These are phyloP conservation scores for Blastocystis sp. DNA, from an alignment of 352 stramenopile genomes.

Conservation along the genomic window DNA sequence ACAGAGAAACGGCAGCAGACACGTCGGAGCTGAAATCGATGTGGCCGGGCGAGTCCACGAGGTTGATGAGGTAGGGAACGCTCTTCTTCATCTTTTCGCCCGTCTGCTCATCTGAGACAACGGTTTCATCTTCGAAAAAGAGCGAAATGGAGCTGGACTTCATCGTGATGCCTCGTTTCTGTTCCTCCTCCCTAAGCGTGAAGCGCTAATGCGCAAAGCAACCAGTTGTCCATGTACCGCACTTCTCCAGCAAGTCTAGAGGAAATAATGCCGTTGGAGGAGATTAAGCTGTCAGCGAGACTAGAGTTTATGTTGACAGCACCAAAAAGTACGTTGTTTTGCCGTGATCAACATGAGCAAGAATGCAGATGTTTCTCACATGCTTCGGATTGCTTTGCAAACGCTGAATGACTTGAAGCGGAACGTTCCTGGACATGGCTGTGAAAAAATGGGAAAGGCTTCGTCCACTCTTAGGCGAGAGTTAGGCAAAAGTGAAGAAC, in stretches of 20 bases:
- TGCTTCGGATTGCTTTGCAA: slow-evolving; percentile 78
- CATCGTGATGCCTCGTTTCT: slow-evolving; percentile 93
- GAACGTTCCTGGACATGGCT: slow-evolving; percentile 52
- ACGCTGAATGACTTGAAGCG: slow-evolving; percentile 56
- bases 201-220: slow-evolving; percentile 11
- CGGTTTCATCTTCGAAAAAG: slow-evolving; percentile 76
- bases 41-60: slow-evolving; percentile 89
- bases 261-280: slow-evolving; percentile 92
- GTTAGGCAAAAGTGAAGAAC: slow-evolving; percentile 1
- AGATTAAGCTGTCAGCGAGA: slow-evolving; percentile 89
- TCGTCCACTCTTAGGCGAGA: background rate
- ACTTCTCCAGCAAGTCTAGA: slow-evolving; percentile 88
- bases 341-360: slow-evolving; percentile 89
- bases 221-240: slow-evolving; percentile 89
- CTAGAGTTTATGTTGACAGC: background rate
- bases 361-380: slow-evolving; percentile 89
- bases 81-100: slow-evolving; percentile 56
- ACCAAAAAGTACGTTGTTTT: slow-evolving; percentile 75
- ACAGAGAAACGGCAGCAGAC: slow-evolving; percentile 78
- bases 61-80: slow-evolving; percentile 84
- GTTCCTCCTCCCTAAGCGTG: slow-evolving; percentile 80
- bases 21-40: slow-evolving; percentile 92
- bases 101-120: slow-evolving; percentile 14
- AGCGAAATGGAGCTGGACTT: slow-evolving; percentile 90
- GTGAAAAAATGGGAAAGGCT: background rate